phyloP scores from a whole-genome alignment of 805 yeast genomes.

The Spathaspora sp. region DNA sequence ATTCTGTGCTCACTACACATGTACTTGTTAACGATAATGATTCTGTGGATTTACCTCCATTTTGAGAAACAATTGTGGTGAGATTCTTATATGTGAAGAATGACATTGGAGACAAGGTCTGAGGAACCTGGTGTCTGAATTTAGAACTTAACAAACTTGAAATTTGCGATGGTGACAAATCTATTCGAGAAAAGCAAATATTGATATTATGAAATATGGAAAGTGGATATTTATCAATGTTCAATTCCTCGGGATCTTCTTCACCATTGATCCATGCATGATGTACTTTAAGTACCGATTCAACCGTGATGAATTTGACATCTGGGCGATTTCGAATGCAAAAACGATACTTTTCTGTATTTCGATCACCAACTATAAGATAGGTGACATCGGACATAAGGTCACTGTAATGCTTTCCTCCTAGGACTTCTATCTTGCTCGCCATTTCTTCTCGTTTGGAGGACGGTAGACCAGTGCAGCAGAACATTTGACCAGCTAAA shows the following conservation, averaged over 20 bases:
- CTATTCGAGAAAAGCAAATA: conserved; percentile 43
- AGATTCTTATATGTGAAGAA: conserved; percentile 28
- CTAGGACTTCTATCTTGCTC: conserved; percentile 48
- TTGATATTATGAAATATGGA: conserved; percentile 44
- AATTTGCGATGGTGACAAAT: conserved; percentile 7
- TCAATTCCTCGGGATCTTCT: conserved; percentile 14
- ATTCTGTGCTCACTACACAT: conserved; percentile 48
- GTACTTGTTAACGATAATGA: conserved; percentile 44
- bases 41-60: conserved; percentile 52
- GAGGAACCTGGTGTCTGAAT: conserved; percentile 18
- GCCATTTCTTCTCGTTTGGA: conserved; percentile 40
- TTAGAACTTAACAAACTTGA: conserved; percentile 10
- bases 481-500: conserved; percentile 47
- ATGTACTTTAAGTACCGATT: conserved; percentile 42
- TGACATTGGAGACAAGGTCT: conserved; percentile 10
- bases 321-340: conserved; percentile 52
- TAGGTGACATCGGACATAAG: conserved; percentile 59
- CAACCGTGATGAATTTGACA: conserved; percentile 50
- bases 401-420: conserved; percentile 56
- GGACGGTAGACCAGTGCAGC: conserved; percentile 52
- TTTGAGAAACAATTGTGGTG: conserved; percentile 27
- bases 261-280: conserved; percentile 53
- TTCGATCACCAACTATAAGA: conserved; percentile 55
- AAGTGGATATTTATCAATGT: conserved; percentile 22
- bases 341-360: conserved; percentile 54